phyloP scores from a whole-genome alignment of 495 filamentous ascomycete species.

The Halenospora varia region DNA sequence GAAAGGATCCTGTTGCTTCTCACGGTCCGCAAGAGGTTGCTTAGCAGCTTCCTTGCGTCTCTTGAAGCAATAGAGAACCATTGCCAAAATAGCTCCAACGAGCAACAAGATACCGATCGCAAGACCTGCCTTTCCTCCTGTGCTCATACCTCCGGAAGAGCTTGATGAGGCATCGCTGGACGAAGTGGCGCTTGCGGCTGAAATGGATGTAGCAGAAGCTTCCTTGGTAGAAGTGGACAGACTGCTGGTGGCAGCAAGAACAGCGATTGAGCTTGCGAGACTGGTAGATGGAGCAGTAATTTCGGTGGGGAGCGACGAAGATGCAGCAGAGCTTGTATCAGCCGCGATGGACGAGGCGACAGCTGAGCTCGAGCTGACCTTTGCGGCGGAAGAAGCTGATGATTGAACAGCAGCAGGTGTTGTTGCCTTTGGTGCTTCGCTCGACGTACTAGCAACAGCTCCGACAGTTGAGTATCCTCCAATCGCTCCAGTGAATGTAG shows the following conservation, averaged over 20 bases:
- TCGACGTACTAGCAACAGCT: background rate
- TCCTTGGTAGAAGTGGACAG: too few species aligned
- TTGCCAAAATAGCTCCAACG: conserved; percentile 53
- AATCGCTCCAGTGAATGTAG: conserved; percentile 52
- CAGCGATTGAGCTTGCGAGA: conserved; percentile 4
- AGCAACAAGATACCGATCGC: conserved; percentile 71
- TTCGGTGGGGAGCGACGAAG: conserved; percentile 1
- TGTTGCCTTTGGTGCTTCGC: background rate
- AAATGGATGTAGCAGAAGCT: conserved; percentile 17
- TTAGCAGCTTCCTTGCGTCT: conserved; percentile 49
- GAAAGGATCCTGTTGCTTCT: conserved; percentile 45
- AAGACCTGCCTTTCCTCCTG: conserved; percentile 76
- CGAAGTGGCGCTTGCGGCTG: conserved; percentile 15
- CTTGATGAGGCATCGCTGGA: conserved; percentile 27
- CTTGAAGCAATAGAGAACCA: conserved; percentile 65
- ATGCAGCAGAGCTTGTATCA: background rate
- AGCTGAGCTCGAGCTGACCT: too few species aligned
- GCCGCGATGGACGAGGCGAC: background rate
- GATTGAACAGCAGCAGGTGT: conserved; percentile 5
- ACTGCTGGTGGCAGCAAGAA: conserved; percentile 9
- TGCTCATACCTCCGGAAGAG: conserved; percentile 46
- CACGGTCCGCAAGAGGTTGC: conserved; percentile 48
- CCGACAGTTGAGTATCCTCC: conserved; percentile 50
- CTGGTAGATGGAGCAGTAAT: conserved; percentile 10
- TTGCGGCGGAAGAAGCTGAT: background rate